phyloP scores from a whole-genome alignment of 1,284 basidiomycete genomes.

The Cutaneotrichosporon dermatis region DNA sequence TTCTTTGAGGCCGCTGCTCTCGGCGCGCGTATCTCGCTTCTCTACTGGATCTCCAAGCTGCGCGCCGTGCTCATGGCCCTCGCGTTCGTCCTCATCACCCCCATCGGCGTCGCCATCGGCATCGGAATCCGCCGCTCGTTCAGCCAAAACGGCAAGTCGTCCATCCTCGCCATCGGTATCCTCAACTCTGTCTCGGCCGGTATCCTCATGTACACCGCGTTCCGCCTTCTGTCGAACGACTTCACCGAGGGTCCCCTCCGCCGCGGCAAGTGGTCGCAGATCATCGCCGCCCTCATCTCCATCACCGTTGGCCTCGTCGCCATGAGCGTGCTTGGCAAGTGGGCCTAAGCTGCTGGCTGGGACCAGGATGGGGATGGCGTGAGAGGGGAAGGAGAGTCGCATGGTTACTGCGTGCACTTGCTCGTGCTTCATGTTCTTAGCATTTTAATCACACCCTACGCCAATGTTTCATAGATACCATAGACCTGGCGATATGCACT shows the following conservation, averaged over 20 bases:
- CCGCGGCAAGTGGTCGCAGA: conserved; percentile 15
- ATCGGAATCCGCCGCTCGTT: conserved; percentile 38
- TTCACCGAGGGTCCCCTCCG: conserved; percentile 29
- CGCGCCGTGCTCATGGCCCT: conserved; percentile 23
- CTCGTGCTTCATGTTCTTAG: too few species aligned
- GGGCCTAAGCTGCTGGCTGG: conserved; percentile 28
- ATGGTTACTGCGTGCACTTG: too few species aligned
- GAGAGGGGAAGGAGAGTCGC: too few species aligned
- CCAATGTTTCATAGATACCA: too few species aligned
- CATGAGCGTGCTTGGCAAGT: conserved; percentile 47
- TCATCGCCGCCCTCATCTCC: conserved; percentile 26
- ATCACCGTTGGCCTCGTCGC: conserved; percentile 32
- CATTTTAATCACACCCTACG: too few species aligned
- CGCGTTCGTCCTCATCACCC: conserved; percentile 30
- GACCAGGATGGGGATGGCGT: too few species aligned
- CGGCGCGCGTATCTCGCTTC: conserved; percentile 33
- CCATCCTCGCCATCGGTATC: conserved; percentile 37
- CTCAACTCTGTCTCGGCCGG: conserved; percentile 31
- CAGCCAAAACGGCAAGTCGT: conserved; percentile 31
- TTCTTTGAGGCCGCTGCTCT: conserved; percentile 18
- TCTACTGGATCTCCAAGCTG: conserved; percentile 19
- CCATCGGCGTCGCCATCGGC: conserved; percentile 34
- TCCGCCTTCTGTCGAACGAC: conserved; percentile 32
- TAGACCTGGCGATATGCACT: too few species aligned
- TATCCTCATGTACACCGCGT: conserved; percentile 31